phyloP scores from a whole-genome alignment of 257 asterid species.

The Jacaranda copaia region DNA sequence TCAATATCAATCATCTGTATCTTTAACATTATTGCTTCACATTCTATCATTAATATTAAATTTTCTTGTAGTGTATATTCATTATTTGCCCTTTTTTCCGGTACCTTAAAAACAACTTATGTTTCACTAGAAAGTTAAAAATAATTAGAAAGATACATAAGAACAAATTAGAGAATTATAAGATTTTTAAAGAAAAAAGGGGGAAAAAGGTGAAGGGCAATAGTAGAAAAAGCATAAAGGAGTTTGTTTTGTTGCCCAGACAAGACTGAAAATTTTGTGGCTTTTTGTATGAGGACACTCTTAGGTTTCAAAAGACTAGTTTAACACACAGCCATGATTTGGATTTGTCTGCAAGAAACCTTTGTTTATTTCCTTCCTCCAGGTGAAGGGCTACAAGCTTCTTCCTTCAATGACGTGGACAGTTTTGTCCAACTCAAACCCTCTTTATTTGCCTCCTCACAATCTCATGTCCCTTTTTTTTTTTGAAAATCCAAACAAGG shows the following conservation, averaged over 20 bases:
- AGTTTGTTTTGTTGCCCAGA: constrained; percentile 26
- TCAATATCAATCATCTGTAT: too few relatives aligned
- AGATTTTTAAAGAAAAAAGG: neutral
- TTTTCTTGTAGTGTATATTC: too few relatives aligned
- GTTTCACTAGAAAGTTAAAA: too few relatives aligned
- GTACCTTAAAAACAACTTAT: too few relatives aligned
- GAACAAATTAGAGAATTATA: neutral
- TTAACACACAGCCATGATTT: constrained; percentile 15
- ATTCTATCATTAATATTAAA: too few relatives aligned
- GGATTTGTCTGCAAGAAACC: constrained; percentile 30
- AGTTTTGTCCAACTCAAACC: constrained; percentile 45
- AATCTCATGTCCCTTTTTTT: neutral
- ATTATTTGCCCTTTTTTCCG: too few relatives aligned
- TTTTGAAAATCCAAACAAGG: neutral
- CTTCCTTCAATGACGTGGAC: constrained; percentile 48
- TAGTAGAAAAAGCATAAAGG: constrained; percentile 18
- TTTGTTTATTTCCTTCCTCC: constrained; percentile 44
- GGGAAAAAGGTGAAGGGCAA: neutral
- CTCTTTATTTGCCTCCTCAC: constrained; percentile 34
- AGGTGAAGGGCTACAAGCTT: constrained; percentile 51
- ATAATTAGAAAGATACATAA: too few relatives aligned
- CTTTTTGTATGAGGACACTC: constrained; percentile 15
- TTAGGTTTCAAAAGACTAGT: constrained; percentile 21
- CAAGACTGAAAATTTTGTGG: constrained; percentile 8
- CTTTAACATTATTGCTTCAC: too few relatives aligned